phyloP scores from a whole-genome alignment of 2,329 filamentous ascomycete genomes.

The Hypoxylon rubiginosum region DNA sequence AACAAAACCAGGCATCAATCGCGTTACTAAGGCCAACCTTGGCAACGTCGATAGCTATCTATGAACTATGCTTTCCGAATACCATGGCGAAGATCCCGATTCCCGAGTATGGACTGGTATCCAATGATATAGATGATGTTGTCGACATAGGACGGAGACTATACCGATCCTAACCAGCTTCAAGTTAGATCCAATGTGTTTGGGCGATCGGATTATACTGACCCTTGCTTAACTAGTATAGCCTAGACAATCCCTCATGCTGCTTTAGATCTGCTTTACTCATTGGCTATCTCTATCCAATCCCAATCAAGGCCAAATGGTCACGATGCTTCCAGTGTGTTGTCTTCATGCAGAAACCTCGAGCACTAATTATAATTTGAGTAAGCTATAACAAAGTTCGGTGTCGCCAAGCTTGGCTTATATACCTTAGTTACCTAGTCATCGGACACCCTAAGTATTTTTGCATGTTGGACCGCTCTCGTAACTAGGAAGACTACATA shows the following conservation, averaged over 20 bases:
- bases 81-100: conserved; percentile 43
- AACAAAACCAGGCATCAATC: neutral
- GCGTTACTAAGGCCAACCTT: conserved; percentile 3
- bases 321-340: conserved; percentile 12
- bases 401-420: neutral
- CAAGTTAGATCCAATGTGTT: conserved; percentile 16
- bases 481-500: neutral
- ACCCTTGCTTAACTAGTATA: conserved; percentile 16
- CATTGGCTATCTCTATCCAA: conserved; percentile 26
- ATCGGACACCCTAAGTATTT: neutral
- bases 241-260: conserved; percentile 13
- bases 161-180: conserved; percentile 11
- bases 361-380: neutral
- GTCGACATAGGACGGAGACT: conserved; percentile 5
- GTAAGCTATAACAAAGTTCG: neutral
- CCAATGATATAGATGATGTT: conserved; percentile 13
- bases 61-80: conserved; percentile 40
- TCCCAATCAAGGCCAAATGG: conserved; percentile 1
- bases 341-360: conserved; percentile 6
- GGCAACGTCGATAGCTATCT: conserved; percentile 25
- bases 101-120: conserved; percentile 27
- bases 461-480: neutral
- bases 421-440: neutral
- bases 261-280: conserved; percentile 13
- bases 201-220: conserved; percentile 9